Evolutionary conservation across 179 eudicot species (phyloP).

Genomic region (Patellifolia procumbens): DNA sequence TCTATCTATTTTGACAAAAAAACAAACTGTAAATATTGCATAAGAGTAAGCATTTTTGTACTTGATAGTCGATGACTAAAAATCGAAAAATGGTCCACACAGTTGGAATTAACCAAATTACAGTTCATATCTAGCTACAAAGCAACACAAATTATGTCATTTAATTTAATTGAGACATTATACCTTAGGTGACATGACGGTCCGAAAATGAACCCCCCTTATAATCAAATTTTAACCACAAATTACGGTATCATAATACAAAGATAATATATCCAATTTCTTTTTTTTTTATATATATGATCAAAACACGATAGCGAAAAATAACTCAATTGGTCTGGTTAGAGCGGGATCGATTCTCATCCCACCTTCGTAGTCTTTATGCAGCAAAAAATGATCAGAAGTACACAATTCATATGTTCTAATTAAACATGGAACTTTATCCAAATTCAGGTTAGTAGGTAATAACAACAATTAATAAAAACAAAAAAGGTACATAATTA

Average conservation of each 20-base stretch:
- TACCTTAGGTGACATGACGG: slow-evolving; percentile 18
- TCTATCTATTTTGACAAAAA: too few species aligned
- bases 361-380: too few species aligned
- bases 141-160: background rate
- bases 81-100: background rate
- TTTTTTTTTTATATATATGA: too few species aligned
- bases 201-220: background rate
- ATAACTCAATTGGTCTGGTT: too few species aligned
- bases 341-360: too few species aligned
- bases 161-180: background rate
- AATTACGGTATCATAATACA: background rate
- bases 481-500: background rate
- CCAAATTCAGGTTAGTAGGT: slow-evolving; percentile 3
- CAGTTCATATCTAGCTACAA: slow-evolving; percentile 12
- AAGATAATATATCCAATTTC: too few species aligned
- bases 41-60: too few species aligned
- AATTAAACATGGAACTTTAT: slow-evolving; percentile 9
- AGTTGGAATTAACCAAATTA: slow-evolving; percentile 5
- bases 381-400: background rate
- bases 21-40: too few species aligned
- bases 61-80: background rate
- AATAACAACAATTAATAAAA: background rate
- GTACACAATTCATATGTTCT: background rate
- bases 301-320: too few species aligned
- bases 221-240: too few species aligned